Evolutionary conservation across 2,329 filamentous ascomycete species (phyloP).

Genomic region (Fusarium cyanostomum): DNA sequence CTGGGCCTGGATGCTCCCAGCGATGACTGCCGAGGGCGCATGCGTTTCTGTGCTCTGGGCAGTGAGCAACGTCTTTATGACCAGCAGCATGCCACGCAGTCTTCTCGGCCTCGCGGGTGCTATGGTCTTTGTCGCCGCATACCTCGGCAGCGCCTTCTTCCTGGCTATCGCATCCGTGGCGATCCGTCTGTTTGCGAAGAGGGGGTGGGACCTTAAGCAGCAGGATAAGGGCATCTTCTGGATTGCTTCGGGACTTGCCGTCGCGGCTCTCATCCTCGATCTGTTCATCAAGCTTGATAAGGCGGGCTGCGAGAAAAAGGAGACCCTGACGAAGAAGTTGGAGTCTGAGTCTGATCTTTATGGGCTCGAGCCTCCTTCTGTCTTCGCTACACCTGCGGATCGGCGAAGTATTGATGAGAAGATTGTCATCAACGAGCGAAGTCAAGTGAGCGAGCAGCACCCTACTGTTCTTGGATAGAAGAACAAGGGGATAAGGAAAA

Average conservation of each 20-base stretch:
- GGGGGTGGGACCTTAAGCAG: slow-evolving; percentile 51
- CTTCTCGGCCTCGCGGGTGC: slow-evolving; percentile 72
- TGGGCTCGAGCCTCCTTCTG: neutral
- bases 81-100: slow-evolving; percentile 65
- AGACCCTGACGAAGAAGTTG: slow-evolving; percentile 24
- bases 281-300: slow-evolving; percentile 40
- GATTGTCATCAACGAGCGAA: neutral
- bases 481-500: neutral
- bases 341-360: slow-evolving; percentile 8
- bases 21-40: slow-evolving; percentile 67
- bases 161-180: slow-evolving; percentile 69
- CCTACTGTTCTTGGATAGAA: neutral
- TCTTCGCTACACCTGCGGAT: slow-evolving; percentile 1
- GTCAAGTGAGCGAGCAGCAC: neutral
- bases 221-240: slow-evolving; percentile 71
- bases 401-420: neutral
- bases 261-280: slow-evolving; percentile 56
- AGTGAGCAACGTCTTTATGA: slow-evolving; percentile 72
- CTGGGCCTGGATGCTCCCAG: slow-evolving; percentile 71
- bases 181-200: slow-evolving; percentile 51
- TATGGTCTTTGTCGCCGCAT: slow-evolving; percentile 67
- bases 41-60: slow-evolving; percentile 73
- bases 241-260: slow-evolving; percentile 65
- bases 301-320: slow-evolving; percentile 35
- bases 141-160: slow-evolving; percentile 69